These are phyloP conservation scores for Talaromyces marneffei DNA, from an alignment of 2,329 filamentous ascomycete genomes.

Conservation along the genomic window DNA sequence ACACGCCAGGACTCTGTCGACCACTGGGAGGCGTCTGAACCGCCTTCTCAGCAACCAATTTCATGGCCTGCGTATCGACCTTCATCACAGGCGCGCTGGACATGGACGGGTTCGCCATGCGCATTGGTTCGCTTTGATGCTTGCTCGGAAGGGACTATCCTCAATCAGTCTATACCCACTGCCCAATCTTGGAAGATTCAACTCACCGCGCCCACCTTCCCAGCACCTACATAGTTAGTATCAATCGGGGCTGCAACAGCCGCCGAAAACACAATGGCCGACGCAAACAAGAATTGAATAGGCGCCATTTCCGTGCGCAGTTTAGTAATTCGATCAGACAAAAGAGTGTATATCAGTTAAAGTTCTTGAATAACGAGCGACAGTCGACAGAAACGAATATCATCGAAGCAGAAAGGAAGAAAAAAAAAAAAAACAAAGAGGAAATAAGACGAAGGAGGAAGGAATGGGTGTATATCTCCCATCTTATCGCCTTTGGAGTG, in stretches of 20 bases:
- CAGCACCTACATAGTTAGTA: background rate
- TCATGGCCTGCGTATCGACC: constrained; percentile 3
- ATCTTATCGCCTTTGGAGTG: background rate
- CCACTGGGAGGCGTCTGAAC: background rate
- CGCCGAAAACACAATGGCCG: constrained; percentile 7
- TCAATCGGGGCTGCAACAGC: constrained; percentile 10
- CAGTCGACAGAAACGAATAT: background rate
- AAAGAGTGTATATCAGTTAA: constrained; percentile 12
- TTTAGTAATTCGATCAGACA: background rate
- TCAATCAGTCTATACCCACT: background rate
- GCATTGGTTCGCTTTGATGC: constrained; percentile 13
- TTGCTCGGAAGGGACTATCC: background rate
- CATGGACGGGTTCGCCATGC: background rate
- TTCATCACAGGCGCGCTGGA: background rate
- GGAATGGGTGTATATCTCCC: background rate
- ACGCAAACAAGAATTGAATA: constrained; percentile 8
- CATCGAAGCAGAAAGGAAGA: background rate
- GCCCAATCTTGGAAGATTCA: background rate
- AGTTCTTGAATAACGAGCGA: background rate
- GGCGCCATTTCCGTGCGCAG: constrained; percentile 10
- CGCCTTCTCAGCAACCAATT: constrained; percentile 5
- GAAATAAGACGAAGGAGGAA: too few relatives aligned
- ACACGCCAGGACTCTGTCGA: background rate
- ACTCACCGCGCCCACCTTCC: constrained; percentile 1
- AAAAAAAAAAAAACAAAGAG: background rate